Base-by-base conservation (phyloP, 2,329 filamentous ascomycete genomes). In the Penicillium sp. region DNA sequence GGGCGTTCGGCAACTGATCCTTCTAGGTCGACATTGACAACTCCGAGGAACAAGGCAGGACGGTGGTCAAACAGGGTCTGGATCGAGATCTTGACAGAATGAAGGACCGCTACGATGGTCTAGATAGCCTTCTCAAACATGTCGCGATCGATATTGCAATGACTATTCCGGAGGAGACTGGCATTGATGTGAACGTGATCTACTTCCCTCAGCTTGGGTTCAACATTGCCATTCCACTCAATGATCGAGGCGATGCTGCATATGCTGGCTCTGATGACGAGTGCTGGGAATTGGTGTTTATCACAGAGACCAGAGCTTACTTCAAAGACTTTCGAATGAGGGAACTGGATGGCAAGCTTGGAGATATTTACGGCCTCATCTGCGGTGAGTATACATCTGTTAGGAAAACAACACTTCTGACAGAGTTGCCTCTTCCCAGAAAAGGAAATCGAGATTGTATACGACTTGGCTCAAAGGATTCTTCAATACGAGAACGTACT, bases 131-230 rank as follows among this genome's bases (percentile, higher is more conserved):
- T 9, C 74, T 98, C 10, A 81, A 79, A 2, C 67, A 80, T 37
- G 79, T 88, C 2, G 81, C 83, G 4, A 70, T 74, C 13, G 76
- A 79, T n/a, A 71, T 95, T 41, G 77, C 78, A 1, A 63, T 66
- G 10, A 73, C 75, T 1, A 70, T 93, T 14, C 84, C 89, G 1
- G 72, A 77, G 43, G 72, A 76, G 13, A 42, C 67, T 4, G 63
- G 77, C 2, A 67, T 73, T 15, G 69, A 74, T 9, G 63, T 84
- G 21, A 90, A 90, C 39, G 94, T 94, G 47, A 84, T 93, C 13
- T 95, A 93, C 61, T 85, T 94, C 47, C 91, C 90, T 0, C 89
- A 95, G 56, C 79, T 96, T 25, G 93, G 93, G 0, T 98, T 96
- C 59, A 77, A 96, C 25, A 86, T 89, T 2, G 81, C 84, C 0